Evolutionary conservation across 768 basidiomycete genomes (phyloP).

Genomic region (Lactarius vividus): DNA sequence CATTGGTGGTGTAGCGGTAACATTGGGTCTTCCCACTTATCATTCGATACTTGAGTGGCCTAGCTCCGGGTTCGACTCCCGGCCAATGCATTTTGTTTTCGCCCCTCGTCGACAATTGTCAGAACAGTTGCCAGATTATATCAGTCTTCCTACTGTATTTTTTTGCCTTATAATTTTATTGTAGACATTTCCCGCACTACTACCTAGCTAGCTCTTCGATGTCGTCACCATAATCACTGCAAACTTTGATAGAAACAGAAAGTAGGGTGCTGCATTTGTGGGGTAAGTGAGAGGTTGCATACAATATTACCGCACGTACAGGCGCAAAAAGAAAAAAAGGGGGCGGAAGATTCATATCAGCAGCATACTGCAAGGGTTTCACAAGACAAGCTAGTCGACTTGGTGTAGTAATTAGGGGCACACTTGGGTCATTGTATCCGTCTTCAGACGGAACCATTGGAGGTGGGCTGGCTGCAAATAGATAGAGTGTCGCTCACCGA

Average conservation of each 20-base stretch:
- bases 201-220: too few relatives aligned
- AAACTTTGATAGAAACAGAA: too few relatives aligned
- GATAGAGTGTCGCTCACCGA: constrained; percentile 33
- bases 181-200: neutral
- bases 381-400: neutral
- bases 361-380: neutral
- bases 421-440: constrained; percentile 92
- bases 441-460: constrained; percentile 92
- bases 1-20: constrained; percentile 73
- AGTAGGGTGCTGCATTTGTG: too few relatives aligned
- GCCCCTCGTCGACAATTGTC: too few relatives aligned
- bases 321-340: too few relatives aligned
- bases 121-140: too few relatives aligned
- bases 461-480: neutral
- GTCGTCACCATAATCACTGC: too few relatives aligned
- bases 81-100: constrained; percentile 41
- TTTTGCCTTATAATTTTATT: too few relatives aligned
- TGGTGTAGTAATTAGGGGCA: constrained; percentile 14
- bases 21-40: constrained; percentile 80
- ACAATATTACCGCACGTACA: too few relatives aligned
- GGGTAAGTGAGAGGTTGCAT: too few relatives aligned
- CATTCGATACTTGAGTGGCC: constrained; percentile 38
- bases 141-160: too few relatives aligned
- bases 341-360: neutral
- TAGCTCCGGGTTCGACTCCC: constrained; percentile 63